Base-by-base conservation (phyloP, 495 filamentous ascomycete species). In the Talaromyces wortmannii region DNA sequence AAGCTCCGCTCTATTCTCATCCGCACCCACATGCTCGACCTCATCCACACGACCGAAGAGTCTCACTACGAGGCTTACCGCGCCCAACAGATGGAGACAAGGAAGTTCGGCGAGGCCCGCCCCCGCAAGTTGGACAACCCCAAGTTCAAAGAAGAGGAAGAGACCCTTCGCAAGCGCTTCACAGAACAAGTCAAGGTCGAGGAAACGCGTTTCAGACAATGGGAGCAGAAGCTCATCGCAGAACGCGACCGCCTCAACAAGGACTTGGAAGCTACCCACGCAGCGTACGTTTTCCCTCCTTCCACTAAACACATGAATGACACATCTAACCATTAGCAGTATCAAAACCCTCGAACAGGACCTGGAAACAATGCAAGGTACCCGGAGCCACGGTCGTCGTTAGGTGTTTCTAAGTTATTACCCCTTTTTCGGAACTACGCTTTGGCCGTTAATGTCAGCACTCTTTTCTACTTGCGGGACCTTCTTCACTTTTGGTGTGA, bases 61-160 rank as follows among this genome's bases (percentile, higher is more conserved):
- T 84, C 88, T 61, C 94, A 98, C 80, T 98, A 98, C 78, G 94
- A 98, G 71, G 94, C 90, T 51, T 98, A 98, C 78, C 92, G 94
- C 61, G 94, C 95, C 33, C 89, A 94, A 70, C 94, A 98, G 73
- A 98, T 98, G 94, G 94, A 98, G 84, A 98, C 94, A 51, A 84
- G 94, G 72, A 98, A 98, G 76, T 97, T 97, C 61, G 94, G 94
- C 71, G 94, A 98, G 79, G 92, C 92, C 45, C 83, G 94, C 52
- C 94, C 94, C 59, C 80, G 91, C 72, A 98, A 98, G 81, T 81
- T 98, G 58, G 94, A 98, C 79, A 98, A 98, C 79, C 94, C 94
- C 73, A 97, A 97, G 82, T 98, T 97, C 85, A 98, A 98, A 81
- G 94, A 98, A 71, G 94, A 98, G 72, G 94, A 98, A 66, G 94